Conservation (phyloP, 1,284 basidiomycete species). For the Xanthoconium separans region DNA sequence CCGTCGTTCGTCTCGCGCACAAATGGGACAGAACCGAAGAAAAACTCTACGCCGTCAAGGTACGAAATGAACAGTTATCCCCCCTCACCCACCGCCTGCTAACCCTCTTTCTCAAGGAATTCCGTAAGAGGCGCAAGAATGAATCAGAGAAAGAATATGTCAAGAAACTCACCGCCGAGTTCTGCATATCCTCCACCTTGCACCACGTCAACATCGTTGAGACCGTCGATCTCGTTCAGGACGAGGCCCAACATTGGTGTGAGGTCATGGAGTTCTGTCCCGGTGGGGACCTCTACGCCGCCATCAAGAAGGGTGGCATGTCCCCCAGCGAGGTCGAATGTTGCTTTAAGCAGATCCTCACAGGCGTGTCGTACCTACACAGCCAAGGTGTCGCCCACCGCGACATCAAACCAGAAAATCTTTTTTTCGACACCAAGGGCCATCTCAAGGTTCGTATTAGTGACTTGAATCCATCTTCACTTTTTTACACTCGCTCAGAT, state of each 20-base stretch:
- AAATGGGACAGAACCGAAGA: slow-evolving; percentile 98
- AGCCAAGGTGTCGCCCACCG: slow-evolving; percentile 97
- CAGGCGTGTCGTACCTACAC: slow-evolving; percentile 88
- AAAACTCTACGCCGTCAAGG: slow-evolving; percentile 99
- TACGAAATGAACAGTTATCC: slow-evolving; percentile 35
- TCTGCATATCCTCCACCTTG: slow-evolving; percentile 97
- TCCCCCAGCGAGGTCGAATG: slow-evolving; percentile 93
- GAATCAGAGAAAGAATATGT: slow-evolving; percentile 99
- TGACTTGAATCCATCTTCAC: background rate
- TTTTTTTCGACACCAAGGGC: slow-evolving; percentile 91
- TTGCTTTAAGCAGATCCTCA: slow-evolving; percentile 96
- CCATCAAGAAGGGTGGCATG: slow-evolving; percentile 98
- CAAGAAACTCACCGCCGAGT: slow-evolving; percentile 99
- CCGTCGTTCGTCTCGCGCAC: slow-evolving; percentile 93
- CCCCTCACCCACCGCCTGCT: background rate
- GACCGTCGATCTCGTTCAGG: slow-evolving; percentile 97
- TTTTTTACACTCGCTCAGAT: slow-evolving; percentile 54
- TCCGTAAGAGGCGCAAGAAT: slow-evolving; percentile 96
- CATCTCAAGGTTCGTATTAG: slow-evolving; percentile 78
- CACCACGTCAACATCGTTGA: slow-evolving; percentile 98
- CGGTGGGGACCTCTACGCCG: slow-evolving; percentile 95
- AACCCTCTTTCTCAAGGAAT: slow-evolving; percentile 61
- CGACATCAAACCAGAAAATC: slow-evolving; percentile 97
- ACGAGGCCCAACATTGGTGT: slow-evolving; percentile 96
- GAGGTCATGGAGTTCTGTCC: slow-evolving; percentile 99